phyloP scores from a whole-genome alignment of 768 basidiomycete species.

The Suillus bovinus region DNA sequence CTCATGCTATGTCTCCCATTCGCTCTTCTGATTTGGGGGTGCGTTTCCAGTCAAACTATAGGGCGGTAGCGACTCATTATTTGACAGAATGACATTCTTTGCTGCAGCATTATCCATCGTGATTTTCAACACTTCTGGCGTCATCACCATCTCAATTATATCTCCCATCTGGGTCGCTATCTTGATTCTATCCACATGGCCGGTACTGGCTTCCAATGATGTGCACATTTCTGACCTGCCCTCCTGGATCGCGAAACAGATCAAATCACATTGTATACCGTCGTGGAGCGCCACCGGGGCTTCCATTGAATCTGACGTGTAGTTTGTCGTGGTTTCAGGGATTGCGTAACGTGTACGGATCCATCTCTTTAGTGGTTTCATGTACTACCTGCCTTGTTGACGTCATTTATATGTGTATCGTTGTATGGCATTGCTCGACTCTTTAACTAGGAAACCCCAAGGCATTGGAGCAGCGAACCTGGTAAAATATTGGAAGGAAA shows the following conservation, averaged over 20 bases:
- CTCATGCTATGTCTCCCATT: slow-evolving; percentile 35
- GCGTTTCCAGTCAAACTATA: not conserved
- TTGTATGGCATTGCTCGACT: not conserved
- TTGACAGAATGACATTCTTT: slow-evolving; percentile 11
- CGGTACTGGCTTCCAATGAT: slow-evolving; percentile 29
- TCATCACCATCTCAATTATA: not conserved
- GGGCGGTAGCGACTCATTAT: not conserved
- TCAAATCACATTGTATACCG: not conserved
- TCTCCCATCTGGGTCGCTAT: slow-evolving; percentile 10
- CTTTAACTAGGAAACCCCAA: not conserved
- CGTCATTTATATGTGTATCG: not conserved
- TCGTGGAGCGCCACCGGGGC: not conserved
- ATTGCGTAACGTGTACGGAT: not conserved
- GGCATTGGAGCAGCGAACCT: not conserved
- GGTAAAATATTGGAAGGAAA: not conserved
- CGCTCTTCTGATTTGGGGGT: slow-evolving; percentile 31
- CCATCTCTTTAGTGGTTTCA: not conserved
- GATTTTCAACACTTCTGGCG: slow-evolving; percentile 1
- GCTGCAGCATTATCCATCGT: slow-evolving; percentile 8
- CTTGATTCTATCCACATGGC: slow-evolving; percentile 3
- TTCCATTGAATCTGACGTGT: not conserved
- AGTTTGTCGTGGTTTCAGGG: not conserved
- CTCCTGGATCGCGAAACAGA: not conserved
- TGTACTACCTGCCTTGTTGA: not conserved
- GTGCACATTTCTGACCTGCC: not conserved